phyloP scores from a whole-genome alignment of 768 basidiomycete genomes.

The Podaxis sp. region DNA sequence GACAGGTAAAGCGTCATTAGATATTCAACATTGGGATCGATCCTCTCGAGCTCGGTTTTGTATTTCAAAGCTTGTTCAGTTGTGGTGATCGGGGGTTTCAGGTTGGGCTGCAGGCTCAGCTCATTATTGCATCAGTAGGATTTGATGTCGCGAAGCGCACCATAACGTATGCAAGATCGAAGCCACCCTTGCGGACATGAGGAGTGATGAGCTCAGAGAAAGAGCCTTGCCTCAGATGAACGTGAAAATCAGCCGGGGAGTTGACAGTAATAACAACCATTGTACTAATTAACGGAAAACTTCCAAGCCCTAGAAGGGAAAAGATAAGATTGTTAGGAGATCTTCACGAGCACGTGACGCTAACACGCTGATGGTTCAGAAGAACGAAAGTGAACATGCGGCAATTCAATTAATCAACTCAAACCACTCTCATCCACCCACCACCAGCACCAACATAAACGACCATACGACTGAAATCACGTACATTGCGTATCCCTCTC shows the following conservation, averaged over 20 bases:
- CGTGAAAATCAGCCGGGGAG: constrained; percentile 92
- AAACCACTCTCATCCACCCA: constrained; percentile 14
- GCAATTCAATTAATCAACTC: constrained; percentile 15
- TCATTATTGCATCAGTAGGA: constrained; percentile 7
- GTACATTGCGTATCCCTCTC: constrained; percentile 5
- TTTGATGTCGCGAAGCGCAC: constrained; percentile 37
- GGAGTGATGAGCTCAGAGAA: constrained; percentile 83
- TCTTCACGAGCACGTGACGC: constrained; percentile 34
- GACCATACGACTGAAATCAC: background rate
- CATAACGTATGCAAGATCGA: constrained; percentile 95
- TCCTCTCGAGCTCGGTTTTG: constrained; percentile 65
- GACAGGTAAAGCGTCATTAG: constrained; percentile 98
- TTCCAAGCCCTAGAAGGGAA: constrained; percentile 10
- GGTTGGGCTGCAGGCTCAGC: constrained; percentile 69
- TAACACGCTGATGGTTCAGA: constrained; percentile 38
- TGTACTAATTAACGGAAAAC: background rate
- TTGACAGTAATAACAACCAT: constrained; percentile 43
- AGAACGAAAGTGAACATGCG: constrained; percentile 18
- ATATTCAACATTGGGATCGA: constrained; percentile 80
- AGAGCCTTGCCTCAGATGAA: constrained; percentile 89
- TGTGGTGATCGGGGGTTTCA: constrained; percentile 82
- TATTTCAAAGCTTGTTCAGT: constrained; percentile 82
- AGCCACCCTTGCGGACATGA: constrained; percentile 88
- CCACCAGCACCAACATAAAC: constrained; percentile 14
- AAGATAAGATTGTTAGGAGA: constrained; percentile 25